phyloP scores from a whole-genome alignment of 345 rosid genomes.

The Eucalyptus rudis region DNA sequence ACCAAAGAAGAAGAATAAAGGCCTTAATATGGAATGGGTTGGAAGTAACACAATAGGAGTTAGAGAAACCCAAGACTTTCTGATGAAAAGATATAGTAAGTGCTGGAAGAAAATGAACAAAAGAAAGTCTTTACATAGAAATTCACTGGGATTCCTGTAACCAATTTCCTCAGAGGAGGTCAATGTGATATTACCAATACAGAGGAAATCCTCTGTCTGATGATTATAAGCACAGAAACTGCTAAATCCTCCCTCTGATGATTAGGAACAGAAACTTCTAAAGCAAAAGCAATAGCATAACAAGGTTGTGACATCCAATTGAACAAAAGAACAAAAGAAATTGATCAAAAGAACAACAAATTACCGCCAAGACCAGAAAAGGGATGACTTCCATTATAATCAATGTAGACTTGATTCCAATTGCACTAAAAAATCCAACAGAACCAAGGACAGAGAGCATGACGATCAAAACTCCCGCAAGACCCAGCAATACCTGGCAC shows the following conservation, averaged over 20 bases:
- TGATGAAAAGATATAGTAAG: neutral
- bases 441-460: conserved; percentile 95
- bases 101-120: neutral
- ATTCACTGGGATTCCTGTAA: neutral
- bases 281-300: neutral
- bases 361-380: conserved; percentile 93
- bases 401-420: conserved; percentile 87
- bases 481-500: conserved; percentile 79
- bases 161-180: neutral
- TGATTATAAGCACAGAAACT: neutral
- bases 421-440: conserved; percentile 79
- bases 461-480: conserved; percentile 90
- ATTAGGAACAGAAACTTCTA: neutral
- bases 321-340: neutral
- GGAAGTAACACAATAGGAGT: neutral
- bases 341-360: conserved; percentile 10
- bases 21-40: neutral
- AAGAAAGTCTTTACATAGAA: neutral
- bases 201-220: neutral
- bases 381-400: conserved; percentile 99
- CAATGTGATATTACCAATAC: neutral
- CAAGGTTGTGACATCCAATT: neutral
- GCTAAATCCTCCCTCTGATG: neutral
- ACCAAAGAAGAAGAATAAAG: neutral
- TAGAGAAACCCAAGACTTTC: neutral